Evolutionary conservation across 192 early-diverging fungal genomes (phyloP).

Genomic region (Nowakowskiella sp.): DNA sequence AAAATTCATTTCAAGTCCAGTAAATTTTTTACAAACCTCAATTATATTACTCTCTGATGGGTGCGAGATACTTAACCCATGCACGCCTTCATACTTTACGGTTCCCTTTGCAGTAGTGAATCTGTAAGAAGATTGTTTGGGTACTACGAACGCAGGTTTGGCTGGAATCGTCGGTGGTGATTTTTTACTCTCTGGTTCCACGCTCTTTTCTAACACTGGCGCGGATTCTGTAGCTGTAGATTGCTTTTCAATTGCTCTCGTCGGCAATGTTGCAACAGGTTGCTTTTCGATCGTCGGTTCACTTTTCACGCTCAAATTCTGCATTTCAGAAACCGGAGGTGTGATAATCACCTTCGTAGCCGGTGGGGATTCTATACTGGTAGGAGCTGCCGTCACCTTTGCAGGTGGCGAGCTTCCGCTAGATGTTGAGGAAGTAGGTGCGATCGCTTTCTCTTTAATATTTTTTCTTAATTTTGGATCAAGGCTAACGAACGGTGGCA

Average conservation of each 20-base stretch:
- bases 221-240: slow-evolving; percentile 1
- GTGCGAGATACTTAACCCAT: slow-evolving; percentile 39
- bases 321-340: slow-evolving; percentile 1
- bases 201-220: neutral
- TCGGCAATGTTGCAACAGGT: neutral
- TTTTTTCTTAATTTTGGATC: slow-evolving; percentile 38
- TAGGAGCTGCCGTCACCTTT: neutral
- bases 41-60: slow-evolving; percentile 48
- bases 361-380: slow-evolving; percentile 1
- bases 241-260: neutral
- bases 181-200: neutral
- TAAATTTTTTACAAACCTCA: slow-evolving; percentile 47
- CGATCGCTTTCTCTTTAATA: slow-evolving; percentile 8
- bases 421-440: neutral
- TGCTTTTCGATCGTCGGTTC: neutral
- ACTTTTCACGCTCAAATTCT: slow-evolving; percentile 2
- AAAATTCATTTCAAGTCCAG: slow-evolving; percentile 2
- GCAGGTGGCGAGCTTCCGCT: neutral
- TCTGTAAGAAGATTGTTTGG: slow-evolving; percentile 36
- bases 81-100: slow-evolving; percentile 55
- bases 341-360: neutral
- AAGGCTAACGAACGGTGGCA: slow-evolving; percentile 34
- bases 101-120: slow-evolving; percentile 29
- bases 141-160: slow-evolving; percentile 16
- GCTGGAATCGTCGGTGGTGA: slow-evolving; percentile 8